A percentile compares a stretch with the other conserved stretches of the same genome.
Evolutionary conservation across 768 basidiomycete species (phyloP).

Genomic region (Dioszegia aurantiaca): DNA sequence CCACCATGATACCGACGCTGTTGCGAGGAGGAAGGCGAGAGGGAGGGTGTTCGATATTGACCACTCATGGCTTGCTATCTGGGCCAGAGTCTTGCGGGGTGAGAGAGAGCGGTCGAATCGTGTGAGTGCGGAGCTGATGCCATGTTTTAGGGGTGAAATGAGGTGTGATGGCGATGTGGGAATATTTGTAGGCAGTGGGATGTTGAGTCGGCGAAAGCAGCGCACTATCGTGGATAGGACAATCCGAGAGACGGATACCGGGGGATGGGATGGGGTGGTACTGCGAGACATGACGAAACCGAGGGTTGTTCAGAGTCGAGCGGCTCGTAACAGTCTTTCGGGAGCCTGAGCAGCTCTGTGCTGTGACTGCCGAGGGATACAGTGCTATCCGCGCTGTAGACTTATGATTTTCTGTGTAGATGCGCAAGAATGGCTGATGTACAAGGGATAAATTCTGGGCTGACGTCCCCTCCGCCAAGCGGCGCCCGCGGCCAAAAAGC

Average conservation of each 20-base stretch:
- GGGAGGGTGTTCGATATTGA: slow-evolving; percentile 55
- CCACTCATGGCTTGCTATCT: slow-evolving; percentile 36
- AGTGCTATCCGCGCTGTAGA: too few relatives aligned
- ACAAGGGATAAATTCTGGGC: too few relatives aligned
- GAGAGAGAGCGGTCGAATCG: slow-evolving; percentile 44
- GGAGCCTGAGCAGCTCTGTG: too few relatives aligned
- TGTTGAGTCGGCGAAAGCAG: slow-evolving; percentile 24
- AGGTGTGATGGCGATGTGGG: slow-evolving; percentile 24
- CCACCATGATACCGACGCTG: slow-evolving; percentile 86
- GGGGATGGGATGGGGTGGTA: slow-evolving; percentile 4
- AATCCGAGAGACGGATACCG: slow-evolving; percentile 31
- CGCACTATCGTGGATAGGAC: slow-evolving; percentile 32
- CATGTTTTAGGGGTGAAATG: slow-evolving; percentile 31
- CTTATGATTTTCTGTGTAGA: too few relatives aligned
- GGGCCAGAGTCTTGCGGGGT: slow-evolving; percentile 38
- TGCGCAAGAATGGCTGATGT: too few relatives aligned
- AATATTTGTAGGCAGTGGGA: slow-evolving; percentile 37
- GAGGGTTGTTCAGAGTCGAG: not conserved
- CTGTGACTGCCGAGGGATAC: too few relatives aligned
- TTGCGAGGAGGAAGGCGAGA: slow-evolving; percentile 78
- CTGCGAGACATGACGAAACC: slow-evolving; percentile 16
- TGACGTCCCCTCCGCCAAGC: too few relatives aligned
- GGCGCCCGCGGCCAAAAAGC: too few relatives aligned
- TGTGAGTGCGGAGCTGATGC: slow-evolving; percentile 38
- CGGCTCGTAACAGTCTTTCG: not conserved